These are phyloP conservation scores for Neurospora sp. DNA, from an alignment of 2,329 filamentous ascomycete species.

Conservation along the genomic window DNA sequence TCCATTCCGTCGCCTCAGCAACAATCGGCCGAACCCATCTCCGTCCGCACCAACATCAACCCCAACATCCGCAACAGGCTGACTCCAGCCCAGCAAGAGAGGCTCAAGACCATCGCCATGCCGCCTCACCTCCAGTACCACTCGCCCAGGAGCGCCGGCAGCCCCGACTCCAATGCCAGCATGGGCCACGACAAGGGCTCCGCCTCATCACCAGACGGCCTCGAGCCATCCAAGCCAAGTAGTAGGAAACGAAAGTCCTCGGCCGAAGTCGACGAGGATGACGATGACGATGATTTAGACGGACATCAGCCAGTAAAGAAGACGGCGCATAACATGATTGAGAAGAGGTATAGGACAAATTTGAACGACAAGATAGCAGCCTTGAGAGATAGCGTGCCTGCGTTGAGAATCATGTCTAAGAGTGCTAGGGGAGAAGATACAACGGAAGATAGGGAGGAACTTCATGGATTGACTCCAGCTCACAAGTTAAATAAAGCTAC, in stretches of 20 bases:
- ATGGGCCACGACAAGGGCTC: constrained; percentile 28
- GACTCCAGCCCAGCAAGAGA: constrained; percentile 50
- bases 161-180: constrained; percentile 44
- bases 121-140: constrained; percentile 51
- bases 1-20: constrained; percentile 16
- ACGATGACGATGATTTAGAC: constrained; percentile 50
- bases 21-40: constrained; percentile 18
- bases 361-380: constrained; percentile 96
- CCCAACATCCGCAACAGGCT: constrained; percentile 31
- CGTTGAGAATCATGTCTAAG: constrained; percentile 74
- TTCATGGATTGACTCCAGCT: constrained; percentile 72
- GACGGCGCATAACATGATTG: constrained; percentile 96
- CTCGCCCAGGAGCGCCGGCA: constrained; percentile 47
- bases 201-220: constrained; percentile 50
- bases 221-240: constrained; percentile 32
- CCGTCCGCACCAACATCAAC: constrained; percentile 19
- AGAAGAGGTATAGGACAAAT: constrained; percentile 93
- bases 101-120: constrained; percentile 54
- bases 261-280: constrained; percentile 42
- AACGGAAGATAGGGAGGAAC: constrained; percentile 66
- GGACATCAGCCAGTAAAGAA: constrained; percentile 61
- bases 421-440: constrained; percentile 57
- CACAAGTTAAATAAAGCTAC: constrained; percentile 98
- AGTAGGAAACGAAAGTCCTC: constrained; percentile 62
- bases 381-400: constrained; percentile 83